Base-by-base conservation (phyloP, 2,329 filamentous ascomycete genomes). In the Penicillium sp. region DNA sequence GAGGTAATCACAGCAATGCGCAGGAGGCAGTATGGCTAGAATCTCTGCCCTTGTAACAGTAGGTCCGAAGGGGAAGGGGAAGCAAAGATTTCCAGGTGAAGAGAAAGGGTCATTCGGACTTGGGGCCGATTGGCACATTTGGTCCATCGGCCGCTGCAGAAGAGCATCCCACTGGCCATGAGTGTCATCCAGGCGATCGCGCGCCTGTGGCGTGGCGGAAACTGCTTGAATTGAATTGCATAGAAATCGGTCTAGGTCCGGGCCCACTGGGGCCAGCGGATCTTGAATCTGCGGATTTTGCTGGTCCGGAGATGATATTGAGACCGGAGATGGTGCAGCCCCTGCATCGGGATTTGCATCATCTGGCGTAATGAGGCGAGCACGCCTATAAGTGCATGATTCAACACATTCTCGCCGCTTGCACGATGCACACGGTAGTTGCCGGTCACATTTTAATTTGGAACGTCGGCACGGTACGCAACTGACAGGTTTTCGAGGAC, bases 111-210 rank as follows among this genome's bases (percentile, higher is more conserved):
- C 39, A 49, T 39, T 35, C 1, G 18, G 11, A 4, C 32, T 28
- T 4, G 28, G 16, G n/a, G 10, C n/a, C 13, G 26, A 14, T 44
- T 41, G 34, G 4, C 23, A 6, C 26, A 20, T 36, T 18, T 28
- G 28, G 20, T 42, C 32, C 20, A 41, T 40, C 22, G 46, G 46
- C 3, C 46, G 28, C 20, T 41, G 27, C n/a, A 49, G 29, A 6
- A 49, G 10, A 23, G 41, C 41, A 35, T 44, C 41, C 46, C 46
- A 49, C 3, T 31, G 41, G n/a, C 31, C 31, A 32, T 47, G 78
- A 73, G 80, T 78, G 51, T 78, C 85, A 55, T 32, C 13, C 18
- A 42, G 44, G 10, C 26, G 23, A 7, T 24, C 6, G 6, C 8
- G 23, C 23, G 6, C 23, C 23, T 24, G 6, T 6, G 23, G 23